Evolutionary conservation across 192 early-diverging fungal species (phyloP), one percentile per base, ranked within the genome.

Genomic region (Gigaspora rosea): DNA sequence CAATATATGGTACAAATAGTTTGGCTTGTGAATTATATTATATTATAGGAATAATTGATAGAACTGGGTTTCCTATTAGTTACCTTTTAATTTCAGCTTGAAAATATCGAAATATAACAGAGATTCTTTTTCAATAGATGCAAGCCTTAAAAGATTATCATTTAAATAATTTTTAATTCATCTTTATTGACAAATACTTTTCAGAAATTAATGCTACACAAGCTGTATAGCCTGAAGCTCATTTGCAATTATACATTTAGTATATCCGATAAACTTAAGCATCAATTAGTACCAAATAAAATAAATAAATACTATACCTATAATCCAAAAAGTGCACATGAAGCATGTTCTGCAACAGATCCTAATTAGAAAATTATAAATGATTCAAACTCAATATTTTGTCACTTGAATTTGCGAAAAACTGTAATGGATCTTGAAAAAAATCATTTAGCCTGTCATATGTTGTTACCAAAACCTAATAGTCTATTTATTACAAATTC

Each of bases 141-240:
- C 22, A 61, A 32, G 20, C 58, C 8, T 66, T 48, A 66, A 66
- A 66, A 66, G 10, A 48, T 6, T n/a, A 7, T 36, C 22, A 66
- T 47, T 47, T 47, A 12, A 66, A 47, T 10, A 15, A 67, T 4
- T 67, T 67, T 67, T 3, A 10, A 46, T 20, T 48, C 41, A 48
- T 48, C 41, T 46, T 66, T n/a, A 67, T n/a, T 16, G 65, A 67
- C 33, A 72, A 72, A 57, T 10, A 54, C n/a, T 72, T 72, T 57
- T 20, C 27, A 3, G 11, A 72, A 54, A 72, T 72, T 8, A 72
- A 72, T 72, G 52, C 51, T 54, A 15, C 52, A 27, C 12, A 32
- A 72, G 52, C 9, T 52, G 70, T 72, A 36, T 72, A 12, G 16
- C 52, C 70, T 56, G 22, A 72, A 56, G 33, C 52, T 12, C 20